A percentile compares a stretch with the other conserved stretches of the same genome.
Conservation (phyloP, 139 green algal species). For the Eudorina sp. region DNA sequence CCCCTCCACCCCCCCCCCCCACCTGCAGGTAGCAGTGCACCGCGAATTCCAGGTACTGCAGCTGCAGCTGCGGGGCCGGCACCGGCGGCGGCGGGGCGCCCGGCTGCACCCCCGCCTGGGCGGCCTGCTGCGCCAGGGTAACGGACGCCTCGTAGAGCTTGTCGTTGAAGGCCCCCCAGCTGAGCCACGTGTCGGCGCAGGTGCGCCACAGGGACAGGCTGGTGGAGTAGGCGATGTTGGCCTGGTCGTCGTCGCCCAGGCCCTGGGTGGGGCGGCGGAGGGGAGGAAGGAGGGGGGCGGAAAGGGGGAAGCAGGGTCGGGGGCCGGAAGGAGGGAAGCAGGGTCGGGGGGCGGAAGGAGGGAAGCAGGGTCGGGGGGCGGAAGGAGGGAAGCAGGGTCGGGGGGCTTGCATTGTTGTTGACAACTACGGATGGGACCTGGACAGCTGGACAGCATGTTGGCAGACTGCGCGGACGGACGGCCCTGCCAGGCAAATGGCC, state of each 20-base stretch:
- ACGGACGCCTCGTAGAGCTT: constrained; percentile 63
- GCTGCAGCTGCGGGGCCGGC: background rate
- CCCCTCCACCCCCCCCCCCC: background rate
- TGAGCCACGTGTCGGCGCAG: constrained; percentile 90
- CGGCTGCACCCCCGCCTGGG: background rate
- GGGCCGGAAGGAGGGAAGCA: background rate
- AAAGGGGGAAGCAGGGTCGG: background rate
- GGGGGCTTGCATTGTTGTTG: too few relatives aligned
- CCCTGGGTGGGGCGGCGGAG: constrained; percentile 41
- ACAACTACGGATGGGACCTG: too few relatives aligned
- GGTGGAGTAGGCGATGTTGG: constrained; percentile 84
- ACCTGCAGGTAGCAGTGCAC: constrained; percentile 87
- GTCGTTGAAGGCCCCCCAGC: constrained; percentile 94
- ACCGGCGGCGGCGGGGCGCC: background rate
- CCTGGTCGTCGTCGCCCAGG: constrained; percentile 60
- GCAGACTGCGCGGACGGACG: too few relatives aligned
- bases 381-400: too few relatives aligned
- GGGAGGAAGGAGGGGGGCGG: background rate
- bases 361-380: too few relatives aligned
- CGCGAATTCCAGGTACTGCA: constrained; percentile 87
- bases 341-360: too few relatives aligned
- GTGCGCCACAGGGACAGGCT: constrained; percentile 84
- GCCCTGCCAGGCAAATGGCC: too few relatives aligned
- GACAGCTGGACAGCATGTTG: too few relatives aligned
- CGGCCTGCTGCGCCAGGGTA: background rate